phyloP scores from a whole-genome alignment of 129 eudicot species.

The Pulicaria dysenterica region DNA sequence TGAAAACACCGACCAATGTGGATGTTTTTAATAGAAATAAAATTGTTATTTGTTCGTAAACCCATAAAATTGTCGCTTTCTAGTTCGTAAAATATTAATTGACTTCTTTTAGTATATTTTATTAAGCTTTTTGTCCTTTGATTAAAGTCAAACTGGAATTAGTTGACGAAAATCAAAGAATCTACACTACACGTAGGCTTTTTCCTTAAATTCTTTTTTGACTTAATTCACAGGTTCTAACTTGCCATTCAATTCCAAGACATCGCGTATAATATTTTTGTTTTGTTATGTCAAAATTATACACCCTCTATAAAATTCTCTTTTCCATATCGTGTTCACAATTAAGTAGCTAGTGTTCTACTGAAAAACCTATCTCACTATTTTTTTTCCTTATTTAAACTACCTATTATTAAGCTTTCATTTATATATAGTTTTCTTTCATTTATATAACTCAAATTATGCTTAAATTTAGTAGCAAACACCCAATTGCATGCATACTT shows the following conservation, averaged over 20 bases:
- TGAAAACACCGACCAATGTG: conserved; percentile 19
- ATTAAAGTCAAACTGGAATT: conserved; percentile 15
- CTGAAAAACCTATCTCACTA: too few relatives aligned
- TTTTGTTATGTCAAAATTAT: conserved; percentile 14
- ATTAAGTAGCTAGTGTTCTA: neutral
- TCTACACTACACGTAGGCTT: conserved; percentile 11
- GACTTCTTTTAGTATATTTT: neutral
- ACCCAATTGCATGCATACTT: too few relatives aligned
- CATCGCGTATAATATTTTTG: neutral
- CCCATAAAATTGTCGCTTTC: neutral
- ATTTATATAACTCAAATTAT: too few relatives aligned
- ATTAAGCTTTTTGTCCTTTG: too few relatives aligned
- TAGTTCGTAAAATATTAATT: neutral
- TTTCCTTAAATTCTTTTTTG: neutral
- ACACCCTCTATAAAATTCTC: conserved; percentile 1
- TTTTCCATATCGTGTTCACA: conserved; percentile 24
- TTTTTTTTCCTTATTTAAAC: too few relatives aligned
- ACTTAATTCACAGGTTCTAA: neutral
- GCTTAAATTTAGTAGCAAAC: too few relatives aligned
- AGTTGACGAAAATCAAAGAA: conserved; percentile 14
- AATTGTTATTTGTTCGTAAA: neutral
- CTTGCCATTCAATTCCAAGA: too few relatives aligned
- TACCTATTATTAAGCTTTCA: too few relatives aligned
- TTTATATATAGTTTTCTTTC: too few relatives aligned
- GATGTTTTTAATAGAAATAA: neutral